phyloP scores from a whole-genome alignment of 208 protist species.

The Wallacemonas sp. region DNA sequence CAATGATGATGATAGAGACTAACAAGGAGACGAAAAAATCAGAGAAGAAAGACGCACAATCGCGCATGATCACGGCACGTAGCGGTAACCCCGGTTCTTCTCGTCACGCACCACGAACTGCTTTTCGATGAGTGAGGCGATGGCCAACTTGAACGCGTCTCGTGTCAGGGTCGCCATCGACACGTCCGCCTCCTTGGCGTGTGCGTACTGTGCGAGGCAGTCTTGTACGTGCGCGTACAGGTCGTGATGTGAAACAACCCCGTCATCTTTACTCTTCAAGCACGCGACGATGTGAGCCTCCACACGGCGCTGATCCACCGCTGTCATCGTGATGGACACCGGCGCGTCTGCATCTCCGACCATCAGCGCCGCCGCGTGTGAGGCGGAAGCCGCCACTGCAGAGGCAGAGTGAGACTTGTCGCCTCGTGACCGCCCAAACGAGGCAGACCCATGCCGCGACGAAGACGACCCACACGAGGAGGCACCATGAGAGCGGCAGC shows the following conservation, averaged over 20 bases:
- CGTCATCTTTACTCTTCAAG: neutral
- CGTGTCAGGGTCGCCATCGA: slow-evolving; percentile 28
- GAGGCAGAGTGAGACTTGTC: too few species aligned
- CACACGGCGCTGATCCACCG: too few species aligned
- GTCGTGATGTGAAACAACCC: neutral
- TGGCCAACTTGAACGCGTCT: slow-evolving; percentile 49
- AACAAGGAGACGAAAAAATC: neutral
- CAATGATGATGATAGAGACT: neutral
- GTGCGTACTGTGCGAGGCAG: slow-evolving; percentile 5
- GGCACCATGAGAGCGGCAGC: neutral
- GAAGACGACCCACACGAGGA: neutral
- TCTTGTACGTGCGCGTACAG: neutral
- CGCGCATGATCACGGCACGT: slow-evolving; percentile 27
- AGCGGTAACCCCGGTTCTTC: slow-evolving; percentile 40
- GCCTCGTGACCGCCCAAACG: too few species aligned
- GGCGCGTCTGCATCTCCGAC: too few species aligned
- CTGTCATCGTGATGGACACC: too few species aligned
- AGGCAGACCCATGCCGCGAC: too few species aligned
- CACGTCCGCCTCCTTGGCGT: neutral
- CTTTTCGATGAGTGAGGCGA: slow-evolving; percentile 52
- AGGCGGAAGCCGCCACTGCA: too few species aligned
- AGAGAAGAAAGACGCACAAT: neutral
- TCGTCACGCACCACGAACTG: slow-evolving; percentile 57
- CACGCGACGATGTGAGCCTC: neutral
- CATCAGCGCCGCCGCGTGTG: too few species aligned